Base-by-base conservation (phyloP, 169 alveolate species). In the Babesia caballi region DNA sequence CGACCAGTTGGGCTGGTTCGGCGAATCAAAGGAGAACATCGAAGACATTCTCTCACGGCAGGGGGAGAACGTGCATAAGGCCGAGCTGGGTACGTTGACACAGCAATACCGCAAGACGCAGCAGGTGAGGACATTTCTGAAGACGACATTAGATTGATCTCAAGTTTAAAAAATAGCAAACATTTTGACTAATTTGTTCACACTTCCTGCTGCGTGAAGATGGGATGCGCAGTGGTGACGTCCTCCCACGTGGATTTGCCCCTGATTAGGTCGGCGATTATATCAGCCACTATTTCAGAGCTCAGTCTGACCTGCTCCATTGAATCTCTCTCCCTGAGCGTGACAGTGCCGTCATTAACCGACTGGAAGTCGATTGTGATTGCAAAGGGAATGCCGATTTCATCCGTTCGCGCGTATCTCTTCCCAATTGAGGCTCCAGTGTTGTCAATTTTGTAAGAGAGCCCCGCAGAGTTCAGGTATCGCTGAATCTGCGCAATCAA, bases 321-420 rank as follows among this genome's bases (percentile, higher is more conserved):
- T 8, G 98, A 89, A 67, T 91, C 94, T 41, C 98, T 69, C 63
- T 97, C 99, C 74, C 99, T 87, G 21, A 97, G 75, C 15, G 99
- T 97, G 28, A 97, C 98, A 7, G 99, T 90, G 28, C 94, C 86
- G 70, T 96, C 98, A 40, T 91, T 82, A 9, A 92, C 44, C 30
- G 99, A 92, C 66, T 96, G 96, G 85, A 94, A 93, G 84, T 97
- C 99, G 17, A 97, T 92, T 23, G 99, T 97, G 51, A 97, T 88
- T 32, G 98, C 99, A 88, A 95, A 97, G 17, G 99, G 99, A 41
- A 97, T 95, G 4, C 99, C 99, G 14, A 97, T 90, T 89, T 97
- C 99, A 66, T 97, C 99, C 53, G 98, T 95, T 66, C 99, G 84
- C 2, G 99, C 99, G 83, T 97, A 97, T 76, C 97, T 89, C 84